Conservation (phyloP, 1,284 basidiomycete species). For the Albatrellus sp. region DNA sequence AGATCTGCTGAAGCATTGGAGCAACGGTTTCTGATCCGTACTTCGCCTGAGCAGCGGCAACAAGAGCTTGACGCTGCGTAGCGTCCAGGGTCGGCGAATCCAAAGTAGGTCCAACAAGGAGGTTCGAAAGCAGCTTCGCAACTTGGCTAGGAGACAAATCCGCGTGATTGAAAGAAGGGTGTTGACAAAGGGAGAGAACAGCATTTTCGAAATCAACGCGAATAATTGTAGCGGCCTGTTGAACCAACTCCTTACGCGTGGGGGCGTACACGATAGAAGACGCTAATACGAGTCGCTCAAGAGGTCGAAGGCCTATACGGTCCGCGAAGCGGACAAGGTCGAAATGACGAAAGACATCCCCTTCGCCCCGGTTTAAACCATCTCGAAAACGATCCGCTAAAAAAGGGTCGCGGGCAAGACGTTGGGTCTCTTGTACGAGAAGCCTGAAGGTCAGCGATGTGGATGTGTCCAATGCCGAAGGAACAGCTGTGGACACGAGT, state of each 20-base stretch:
- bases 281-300: slow-evolving; percentile 68
- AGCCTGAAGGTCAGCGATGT: slow-evolving; percentile 68
- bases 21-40: slow-evolving; percentile 47
- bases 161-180: slow-evolving; percentile 67
- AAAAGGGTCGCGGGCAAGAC: slow-evolving; percentile 76
- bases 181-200: slow-evolving; percentile 57
- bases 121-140: slow-evolving; percentile 67
- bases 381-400: slow-evolving; percentile 79
- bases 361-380: slow-evolving; percentile 74
- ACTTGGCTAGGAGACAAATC: slow-evolving; percentile 66
- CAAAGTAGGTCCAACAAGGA: slow-evolving; percentile 54
- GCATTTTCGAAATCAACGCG: slow-evolving; percentile 69
- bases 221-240: slow-evolving; percentile 55
- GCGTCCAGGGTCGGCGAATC: slow-evolving; percentile 61
- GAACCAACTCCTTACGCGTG: slow-evolving; percentile 57
- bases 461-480: slow-evolving; percentile 55
- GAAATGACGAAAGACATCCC: slow-evolving; percentile 67
- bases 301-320: slow-evolving; percentile 63
- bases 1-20: slow-evolving; percentile 41
- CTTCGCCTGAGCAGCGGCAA: slow-evolving; percentile 62
- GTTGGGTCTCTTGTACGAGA: slow-evolving; percentile 77
- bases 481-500: slow-evolving; percentile 40
- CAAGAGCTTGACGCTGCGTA: slow-evolving; percentile 57
- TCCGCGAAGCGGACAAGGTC: slow-evolving; percentile 71
- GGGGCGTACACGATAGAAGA: slow-evolving; percentile 62